These are phyloP conservation scores for Huntiella moniliformis DNA, from an alignment of 2,329 filamentous ascomycete species.

Conservation along the genomic window DNA sequence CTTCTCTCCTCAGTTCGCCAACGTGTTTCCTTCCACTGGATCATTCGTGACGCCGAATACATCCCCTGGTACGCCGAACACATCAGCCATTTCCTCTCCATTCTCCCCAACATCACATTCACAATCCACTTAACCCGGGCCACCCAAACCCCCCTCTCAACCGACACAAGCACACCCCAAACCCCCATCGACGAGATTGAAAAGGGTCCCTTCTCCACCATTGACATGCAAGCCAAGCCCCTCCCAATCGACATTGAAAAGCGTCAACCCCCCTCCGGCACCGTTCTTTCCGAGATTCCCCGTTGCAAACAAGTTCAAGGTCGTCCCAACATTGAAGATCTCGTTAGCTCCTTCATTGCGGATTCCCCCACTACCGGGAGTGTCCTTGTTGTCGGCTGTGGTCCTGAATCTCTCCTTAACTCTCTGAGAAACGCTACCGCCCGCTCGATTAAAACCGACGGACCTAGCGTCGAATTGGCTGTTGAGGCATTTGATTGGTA, in stretches of 20 bases:
- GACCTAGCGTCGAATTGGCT: slow-evolving; percentile 28
- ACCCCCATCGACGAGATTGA: neutral
- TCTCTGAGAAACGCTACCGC: slow-evolving; percentile 24
- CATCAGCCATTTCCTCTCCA: slow-evolving; percentile 17
- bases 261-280: neutral
- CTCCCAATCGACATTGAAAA: neutral
- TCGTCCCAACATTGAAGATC: slow-evolving; percentile 16
- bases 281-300: neutral
- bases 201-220: neutral
- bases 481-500: slow-evolving; percentile 30
- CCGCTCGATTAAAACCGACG: slow-evolving; percentile 21
- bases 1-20: slow-evolving; percentile 17
- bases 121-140: slow-evolving; percentile 20
- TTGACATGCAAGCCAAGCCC: neutral
- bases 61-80: slow-evolving; percentile 22
- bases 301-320: neutral
- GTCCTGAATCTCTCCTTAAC: slow-evolving; percentile 24
- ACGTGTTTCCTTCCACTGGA: slow-evolving; percentile 21
- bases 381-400: slow-evolving; percentile 28
- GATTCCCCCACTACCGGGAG: slow-evolving; percentile 17
- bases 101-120: slow-evolving; percentile 17
- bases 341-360: slow-evolving; percentile 20
- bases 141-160: neutral
- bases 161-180: neutral
- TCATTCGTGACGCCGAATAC: slow-evolving; percentile 20